A percentile compares a stretch with the other conserved stretches of the same genome.
Conservation (phyloP, 495 filamentous ascomycete species). For the Trichoderma parareesei region DNA sequence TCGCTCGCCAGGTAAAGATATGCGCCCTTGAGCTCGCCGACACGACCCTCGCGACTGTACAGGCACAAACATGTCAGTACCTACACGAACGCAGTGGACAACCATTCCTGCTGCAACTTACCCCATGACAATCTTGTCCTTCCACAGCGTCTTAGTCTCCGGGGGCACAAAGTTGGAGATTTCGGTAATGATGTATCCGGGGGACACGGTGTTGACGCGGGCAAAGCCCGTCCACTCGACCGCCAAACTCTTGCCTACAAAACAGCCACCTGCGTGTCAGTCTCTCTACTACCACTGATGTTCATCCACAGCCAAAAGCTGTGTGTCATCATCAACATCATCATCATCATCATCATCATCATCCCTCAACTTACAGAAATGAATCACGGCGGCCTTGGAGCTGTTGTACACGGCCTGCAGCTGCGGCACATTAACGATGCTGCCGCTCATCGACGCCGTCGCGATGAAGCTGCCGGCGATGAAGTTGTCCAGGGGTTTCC, state of each 20-base stretch:
- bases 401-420: slow-evolving; percentile 81
- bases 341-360: not conserved
- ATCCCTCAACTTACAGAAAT: slow-evolving; percentile 53
- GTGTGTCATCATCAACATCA: not conserved
- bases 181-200: slow-evolving; percentile 82
- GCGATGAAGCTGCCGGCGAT: slow-evolving; percentile 66
- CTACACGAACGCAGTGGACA: not conserved
- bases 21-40: slow-evolving; percentile 76
- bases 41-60: slow-evolving; percentile 56
- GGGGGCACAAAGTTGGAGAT: slow-evolving; percentile 65
- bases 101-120: slow-evolving; percentile 23
- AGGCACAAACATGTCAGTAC: slow-evolving; percentile 13
- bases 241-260: slow-evolving; percentile 58
- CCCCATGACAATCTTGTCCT: slow-evolving; percentile 79
- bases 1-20: slow-evolving; percentile 84
- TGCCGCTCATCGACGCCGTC: slow-evolving; percentile 74
- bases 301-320: not conserved
- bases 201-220: slow-evolving; percentile 72
- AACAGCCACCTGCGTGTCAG: not conserved
- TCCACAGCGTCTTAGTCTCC: slow-evolving; percentile 67
- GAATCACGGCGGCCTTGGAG: slow-evolving; percentile 76
- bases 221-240: slow-evolving; percentile 86
- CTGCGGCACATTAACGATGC: slow-evolving; percentile 85
- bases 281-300: not conserved
- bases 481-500: slow-evolving; percentile 58